Percentiles rank a stretch among this genome's conserved stretches.
Conservation (phyloP, 805 yeast genomes). For the Metschnikowia similis region DNA sequence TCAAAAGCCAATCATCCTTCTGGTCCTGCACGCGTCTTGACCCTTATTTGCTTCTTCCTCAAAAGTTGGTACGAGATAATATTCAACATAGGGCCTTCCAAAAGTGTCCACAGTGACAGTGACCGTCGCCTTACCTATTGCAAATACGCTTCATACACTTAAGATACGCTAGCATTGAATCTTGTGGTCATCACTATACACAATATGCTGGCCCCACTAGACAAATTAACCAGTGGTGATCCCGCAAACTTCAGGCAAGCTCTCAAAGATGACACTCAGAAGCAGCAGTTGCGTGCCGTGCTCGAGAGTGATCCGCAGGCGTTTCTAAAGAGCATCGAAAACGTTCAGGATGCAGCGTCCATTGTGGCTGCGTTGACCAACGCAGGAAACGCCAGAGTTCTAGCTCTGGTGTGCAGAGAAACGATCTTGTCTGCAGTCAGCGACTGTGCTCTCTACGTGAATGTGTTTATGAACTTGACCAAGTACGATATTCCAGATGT, state of each 20-base stretch:
- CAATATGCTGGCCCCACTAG: background rate
- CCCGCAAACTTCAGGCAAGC: background rate
- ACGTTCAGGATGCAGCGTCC: background rate
- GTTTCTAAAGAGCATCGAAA: background rate
- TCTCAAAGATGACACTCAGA: background rate
- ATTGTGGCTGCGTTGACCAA: background rate
- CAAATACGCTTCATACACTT: no score
- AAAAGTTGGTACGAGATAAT: no score
- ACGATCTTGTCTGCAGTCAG: background rate
- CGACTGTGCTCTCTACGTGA: background rate
- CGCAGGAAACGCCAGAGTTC: background rate
- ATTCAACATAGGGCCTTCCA: no score
- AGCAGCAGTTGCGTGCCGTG: background rate
- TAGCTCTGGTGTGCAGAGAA: background rate
- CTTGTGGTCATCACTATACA: no score
- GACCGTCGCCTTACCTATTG: no score
- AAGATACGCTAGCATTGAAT: no score
- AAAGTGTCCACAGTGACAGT: no score
- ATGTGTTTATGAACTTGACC: constrained; percentile 4
- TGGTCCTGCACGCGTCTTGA: no score
- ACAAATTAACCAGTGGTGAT: background rate
- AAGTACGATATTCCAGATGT: background rate
- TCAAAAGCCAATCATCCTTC: no score
- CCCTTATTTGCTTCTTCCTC: no score
- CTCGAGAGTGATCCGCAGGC: background rate